A percentile compares a stretch with the other conserved stretches of the same genome.
These are phyloP conservation scores for Coleophoma crateriformis DNA, from an alignment of 2,329 filamentous ascomycete genomes.

Conservation along the genomic window DNA sequence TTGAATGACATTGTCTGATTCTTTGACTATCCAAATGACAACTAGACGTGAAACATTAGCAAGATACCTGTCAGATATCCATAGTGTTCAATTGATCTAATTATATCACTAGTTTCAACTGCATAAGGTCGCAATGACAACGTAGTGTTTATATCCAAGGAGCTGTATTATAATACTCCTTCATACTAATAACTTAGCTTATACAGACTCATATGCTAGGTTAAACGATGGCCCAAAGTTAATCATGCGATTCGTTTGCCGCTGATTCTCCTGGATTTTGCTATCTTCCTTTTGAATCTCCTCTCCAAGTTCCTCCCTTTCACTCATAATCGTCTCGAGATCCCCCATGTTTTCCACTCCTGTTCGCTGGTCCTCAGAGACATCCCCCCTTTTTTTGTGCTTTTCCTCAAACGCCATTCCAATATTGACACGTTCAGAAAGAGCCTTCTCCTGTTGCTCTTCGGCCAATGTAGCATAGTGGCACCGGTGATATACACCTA, in stretches of 20 bases:
- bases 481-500: conserved; percentile 26
- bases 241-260: conserved; percentile 3
- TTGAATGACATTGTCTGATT: too few relatives aligned
- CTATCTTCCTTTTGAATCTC: conserved; percentile 10
- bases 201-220: background rate
- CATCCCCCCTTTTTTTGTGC: conserved; percentile 3
- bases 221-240: conserved; percentile 17
- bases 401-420: conserved; percentile 17
- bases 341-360: background rate
- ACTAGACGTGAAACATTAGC: too few relatives aligned
- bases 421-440: conserved; percentile 20
- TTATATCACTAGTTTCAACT: too few relatives aligned
- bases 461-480: conserved; percentile 25
- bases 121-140: too few relatives aligned
- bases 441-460: conserved; percentile 17
- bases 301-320: conserved; percentile 13
- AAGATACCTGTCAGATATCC: too few relatives aligned
- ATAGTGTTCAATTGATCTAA: too few relatives aligned
- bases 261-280: conserved; percentile 5
- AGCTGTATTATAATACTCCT: too few relatives aligned
- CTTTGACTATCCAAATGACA: too few relatives aligned
- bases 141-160: too few relatives aligned
- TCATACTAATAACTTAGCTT: too few relatives aligned
- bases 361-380: conserved; percentile 1
- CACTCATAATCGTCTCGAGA: background rate